These are phyloP conservation scores for Xylaria digitata DNA, from an alignment of 2,329 filamentous ascomycete genomes.

Conservation along the genomic window DNA sequence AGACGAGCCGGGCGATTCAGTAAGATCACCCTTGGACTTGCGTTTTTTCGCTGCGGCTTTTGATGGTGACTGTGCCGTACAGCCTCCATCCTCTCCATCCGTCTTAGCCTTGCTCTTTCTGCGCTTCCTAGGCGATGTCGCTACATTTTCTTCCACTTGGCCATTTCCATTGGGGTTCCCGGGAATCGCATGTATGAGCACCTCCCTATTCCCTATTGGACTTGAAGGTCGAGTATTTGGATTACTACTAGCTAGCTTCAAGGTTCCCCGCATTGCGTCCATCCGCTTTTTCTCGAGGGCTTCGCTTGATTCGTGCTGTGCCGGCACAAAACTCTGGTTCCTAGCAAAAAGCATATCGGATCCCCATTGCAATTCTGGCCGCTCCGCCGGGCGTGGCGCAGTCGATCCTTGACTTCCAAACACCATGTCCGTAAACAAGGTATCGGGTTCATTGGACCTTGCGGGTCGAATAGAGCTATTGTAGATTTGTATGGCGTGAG, in stretches of 20 bases:
- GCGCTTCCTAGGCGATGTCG: slow-evolving; percentile 62
- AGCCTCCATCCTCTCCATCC: slow-evolving; percentile 57
- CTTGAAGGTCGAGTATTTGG: slow-evolving; percentile 70
- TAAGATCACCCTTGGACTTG: slow-evolving; percentile 60
- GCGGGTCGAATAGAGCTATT: slow-evolving; percentile 43
- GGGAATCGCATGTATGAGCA: slow-evolving; percentile 37
- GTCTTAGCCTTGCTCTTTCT: slow-evolving; percentile 66
- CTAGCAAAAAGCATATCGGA: slow-evolving; percentile 73
- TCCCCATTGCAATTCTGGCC: slow-evolving; percentile 70
- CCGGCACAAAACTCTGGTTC: slow-evolving; percentile 69
- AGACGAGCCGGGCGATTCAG: slow-evolving; percentile 46
- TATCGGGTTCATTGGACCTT: slow-evolving; percentile 40
- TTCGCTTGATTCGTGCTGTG: slow-evolving; percentile 67
- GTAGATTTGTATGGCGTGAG: slow-evolving; percentile 37
- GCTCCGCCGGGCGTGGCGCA: slow-evolving; percentile 49
- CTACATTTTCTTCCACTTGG: slow-evolving; percentile 52
- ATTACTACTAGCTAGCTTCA: slow-evolving; percentile 68
- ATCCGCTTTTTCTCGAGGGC: slow-evolving; percentile 66
- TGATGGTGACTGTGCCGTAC: slow-evolving; percentile 46
- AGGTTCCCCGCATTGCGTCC: slow-evolving; percentile 63
- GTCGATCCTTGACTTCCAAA: slow-evolving; percentile 47
- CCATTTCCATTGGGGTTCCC: slow-evolving; percentile 45
- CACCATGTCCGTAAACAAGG: slow-evolving; percentile 57
- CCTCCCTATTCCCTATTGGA: slow-evolving; percentile 55
- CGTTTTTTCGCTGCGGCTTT: slow-evolving; percentile 57